A percentile compares a stretch with the other conserved stretches of the same genome.
Conservation (phyloP, 768 basidiomycete species). For the Plicaturopsis crispa region DNA sequence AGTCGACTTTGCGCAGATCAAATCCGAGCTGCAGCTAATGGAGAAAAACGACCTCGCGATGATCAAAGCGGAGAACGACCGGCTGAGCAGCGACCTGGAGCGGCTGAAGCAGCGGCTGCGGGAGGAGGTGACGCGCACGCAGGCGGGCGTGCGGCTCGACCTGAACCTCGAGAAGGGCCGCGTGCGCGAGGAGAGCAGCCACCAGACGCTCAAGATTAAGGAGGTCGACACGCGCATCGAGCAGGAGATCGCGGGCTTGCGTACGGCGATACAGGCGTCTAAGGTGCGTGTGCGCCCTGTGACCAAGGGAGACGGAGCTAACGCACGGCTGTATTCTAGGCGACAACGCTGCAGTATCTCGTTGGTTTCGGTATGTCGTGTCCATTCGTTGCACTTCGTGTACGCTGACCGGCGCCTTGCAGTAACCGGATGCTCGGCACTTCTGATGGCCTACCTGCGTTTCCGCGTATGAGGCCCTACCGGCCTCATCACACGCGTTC, state of each 20-base stretch:
- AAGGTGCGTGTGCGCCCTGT: constrained; percentile 44
- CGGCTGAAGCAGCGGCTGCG: constrained; percentile 90
- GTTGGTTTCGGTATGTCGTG: constrained; percentile 71
- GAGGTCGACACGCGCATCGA: constrained; percentile 98
- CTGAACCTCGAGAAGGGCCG: constrained; percentile 95
- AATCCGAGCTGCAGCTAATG: constrained; percentile 92
- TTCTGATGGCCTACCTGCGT: constrained; percentile 83
- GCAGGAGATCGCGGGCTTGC: constrained; percentile 83
- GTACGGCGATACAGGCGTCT: constrained; percentile 79
- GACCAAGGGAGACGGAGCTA: neutral
- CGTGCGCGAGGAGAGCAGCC: constrained; percentile 86
- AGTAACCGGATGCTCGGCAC: constrained; percentile 83
- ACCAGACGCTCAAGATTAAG: constrained; percentile 92
- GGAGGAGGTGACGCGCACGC: constrained; percentile 87
- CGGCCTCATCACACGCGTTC: too few relatives aligned
- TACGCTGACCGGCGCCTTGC: too few relatives aligned
- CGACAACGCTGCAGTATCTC: constrained; percentile 80
- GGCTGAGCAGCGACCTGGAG: constrained; percentile 86
- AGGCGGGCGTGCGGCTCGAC: constrained; percentile 89
- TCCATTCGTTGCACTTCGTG: constrained; percentile 6
- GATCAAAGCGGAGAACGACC: constrained; percentile 94
- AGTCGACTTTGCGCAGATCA: constrained; percentile 94
- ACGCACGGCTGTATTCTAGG: constrained; percentile 29
- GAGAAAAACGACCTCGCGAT: constrained; percentile 95
- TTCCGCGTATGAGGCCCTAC: constrained; percentile 37